Evolutionary conservation across 257 asterid genomes (phyloP), one percentile per base, ranked within the genome.

Genomic region (Solanum chaucha): DNA sequence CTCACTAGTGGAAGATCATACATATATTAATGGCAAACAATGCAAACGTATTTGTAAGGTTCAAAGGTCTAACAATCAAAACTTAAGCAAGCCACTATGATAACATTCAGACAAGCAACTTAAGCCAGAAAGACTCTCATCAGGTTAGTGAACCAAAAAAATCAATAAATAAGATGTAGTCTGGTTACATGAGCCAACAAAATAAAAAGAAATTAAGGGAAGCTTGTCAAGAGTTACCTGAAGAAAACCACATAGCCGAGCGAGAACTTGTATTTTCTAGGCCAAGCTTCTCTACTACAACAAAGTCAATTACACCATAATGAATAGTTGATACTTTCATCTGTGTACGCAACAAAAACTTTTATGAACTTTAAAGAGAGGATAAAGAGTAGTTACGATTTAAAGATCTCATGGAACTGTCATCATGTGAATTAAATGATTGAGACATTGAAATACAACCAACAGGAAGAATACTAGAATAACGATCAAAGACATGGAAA

Each of bases 401-500:
- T 38, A 83, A 88, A 84, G 89, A 86, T 87, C 91, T 88, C 64
- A 77, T 34, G 10, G 92, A 88, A 8, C 55, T 82, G 55, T 35
- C 86, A 26, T 67, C 59, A 19, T 82, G 91, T 75, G 98, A 94
- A 89, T 97, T 97, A 85, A 95, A 87, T 15, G 98, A 94, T 4
- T 98, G 98, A 87, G 94, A 89, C 99, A 93, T 95, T 0, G 98
- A 97, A 40, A 90, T 83, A 48, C 98, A 98, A n/a, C 92, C 95
- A 90, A 97, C 92, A 28, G 96, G 94, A 71, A 87, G 87, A 88
- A 93, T 77, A 86, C 98, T 91, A 14, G 90, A 95, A 73, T 87
- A 95, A 48, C 95, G 93, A 85, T 95, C 99, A 6, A 98, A 94
- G 17, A 46, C 58, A 46, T 46, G 58, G 58, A 46, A 46, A 46